Base-by-base conservation (phyloP, 75 land plant species). In the Sequoiadendron giganteum region DNA sequence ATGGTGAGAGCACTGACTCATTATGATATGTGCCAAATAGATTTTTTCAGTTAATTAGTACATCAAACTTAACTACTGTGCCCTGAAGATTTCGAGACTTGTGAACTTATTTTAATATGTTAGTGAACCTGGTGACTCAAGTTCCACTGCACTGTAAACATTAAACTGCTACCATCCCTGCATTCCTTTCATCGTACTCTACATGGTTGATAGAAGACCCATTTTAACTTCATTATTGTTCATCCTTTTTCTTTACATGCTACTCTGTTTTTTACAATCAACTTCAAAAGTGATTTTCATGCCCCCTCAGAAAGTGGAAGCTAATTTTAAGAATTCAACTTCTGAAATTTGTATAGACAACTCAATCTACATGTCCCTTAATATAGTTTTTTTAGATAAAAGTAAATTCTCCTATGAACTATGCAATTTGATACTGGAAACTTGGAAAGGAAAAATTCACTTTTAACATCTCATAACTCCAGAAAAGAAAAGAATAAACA, bases 401-500 rank as follows among this genome's bases (percentile, higher is more conserved):
- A 72, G 45, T 16, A 73, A n/a, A 3, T 40, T 18, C 19, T 36
- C n/a, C 70, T 25, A 42, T 19, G 10, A 79, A 79, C 9, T 40
- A 39, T 61, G 39, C 30, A 40, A 21, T 70, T 25, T 16, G 8
- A 68, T 38, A 65, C 70, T 25, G 6, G 28, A 65, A 65, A 25
- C 9, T 25, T 25, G 70, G 65, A 21, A 58, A 19, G 25, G 14
- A 2, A 58, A 38, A 18, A 79, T 6, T 34, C 18, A 10, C 42
- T 34, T 19, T n/a, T 38, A 85, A 47, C 11, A 39, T 54, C 40
- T 61, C 42, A 83, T 39, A n/a, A 65, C n/a, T 65, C 70, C 70
- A 65, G 88, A 38, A 32, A 30, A 83, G 34, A 32, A 19, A 70
- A 75, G 54, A 49, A 65, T 25, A 32, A 42, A 30, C 95, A 43